Percentiles rank a stretch among this genome's conserved stretches.
Conservation (phyloP, 2,329 filamentous ascomycete genomes). For the Hypoxylon sp. region DNA sequence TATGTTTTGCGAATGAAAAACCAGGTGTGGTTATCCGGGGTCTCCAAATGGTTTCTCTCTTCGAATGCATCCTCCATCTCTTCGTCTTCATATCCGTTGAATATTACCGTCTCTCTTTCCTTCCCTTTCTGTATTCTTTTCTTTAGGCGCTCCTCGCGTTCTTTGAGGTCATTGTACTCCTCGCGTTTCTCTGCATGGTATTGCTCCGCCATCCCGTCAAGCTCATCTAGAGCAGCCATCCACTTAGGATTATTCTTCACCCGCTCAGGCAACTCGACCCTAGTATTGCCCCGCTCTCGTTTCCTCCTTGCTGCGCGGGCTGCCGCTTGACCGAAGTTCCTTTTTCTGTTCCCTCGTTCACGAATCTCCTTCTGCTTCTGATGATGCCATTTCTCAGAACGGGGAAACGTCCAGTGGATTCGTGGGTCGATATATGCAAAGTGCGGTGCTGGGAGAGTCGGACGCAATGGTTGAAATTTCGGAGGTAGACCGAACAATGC, state of each 20-base stretch:
- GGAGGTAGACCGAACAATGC: constrained; percentile 39
- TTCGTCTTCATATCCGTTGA: constrained; percentile 10
- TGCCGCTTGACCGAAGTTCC: constrained; percentile 62
- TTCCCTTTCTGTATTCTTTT: constrained; percentile 1
- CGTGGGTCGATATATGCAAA: constrained; percentile 66
- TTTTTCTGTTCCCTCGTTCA: constrained; percentile 63
- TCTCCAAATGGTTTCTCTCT: not conserved
- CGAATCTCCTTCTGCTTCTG: constrained; percentile 65
- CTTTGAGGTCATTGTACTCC: not conserved
- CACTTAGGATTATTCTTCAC: constrained; percentile 61
- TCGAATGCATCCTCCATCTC: constrained; percentile 24
- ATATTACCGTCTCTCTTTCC: not conserved
- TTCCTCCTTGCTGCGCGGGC: constrained; percentile 49
- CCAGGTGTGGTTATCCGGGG: not conserved
- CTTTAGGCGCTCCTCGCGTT: not conserved
- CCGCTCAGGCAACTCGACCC: constrained; percentile 59
- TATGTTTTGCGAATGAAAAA: not conserved
- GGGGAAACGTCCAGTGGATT: constrained; percentile 61
- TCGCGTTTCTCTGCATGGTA: constrained; percentile 26
- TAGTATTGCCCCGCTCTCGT: constrained; percentile 52
- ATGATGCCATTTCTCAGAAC: constrained; percentile 61
- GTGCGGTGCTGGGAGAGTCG: constrained; percentile 50
- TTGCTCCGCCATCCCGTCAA: constrained; percentile 43
- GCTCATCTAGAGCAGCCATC: constrained; percentile 58
- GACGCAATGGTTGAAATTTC: constrained; percentile 34